Base-by-base conservation (phyloP, 2,329 filamentous ascomycete genomes). In the Neofusicoccum kwambonambiense region DNA sequence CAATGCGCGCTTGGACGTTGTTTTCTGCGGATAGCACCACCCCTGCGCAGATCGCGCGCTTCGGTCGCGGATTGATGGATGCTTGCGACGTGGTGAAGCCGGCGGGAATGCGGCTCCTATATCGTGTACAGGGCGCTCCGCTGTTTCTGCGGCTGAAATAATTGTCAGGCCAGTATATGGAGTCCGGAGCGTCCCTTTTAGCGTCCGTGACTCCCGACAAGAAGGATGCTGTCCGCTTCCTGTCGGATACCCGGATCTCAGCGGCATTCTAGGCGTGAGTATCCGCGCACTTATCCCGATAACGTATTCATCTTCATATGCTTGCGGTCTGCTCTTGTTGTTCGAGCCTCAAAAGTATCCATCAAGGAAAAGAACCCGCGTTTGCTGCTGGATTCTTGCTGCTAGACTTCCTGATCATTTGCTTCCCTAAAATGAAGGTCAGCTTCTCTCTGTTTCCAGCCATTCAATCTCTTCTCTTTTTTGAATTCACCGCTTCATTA, bases 1-100 rank as follows among this genome's bases (percentile, higher is more conserved):
- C 12, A 15, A 11, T 44, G 11, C 39, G 19, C 41, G 54, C 41
- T 35, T 13, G 39, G 39, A 15, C 52, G n/a, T 35, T 22, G 54
- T 58, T 19, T 31, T 5, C 27, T 31, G 27, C 27, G 27, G 22
- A 47, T 37, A 47, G 41, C 27, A 37, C 27, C 56, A 39, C 56
- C 56, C 50, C 50, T 22, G 56, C 31, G 41, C 31, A 47, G 56
- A 60, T 47, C 56, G 41, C 42, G 56, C 56, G 56, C 56, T 60
- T 60, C 56, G 56, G 56, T 60, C 56, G 56, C 56, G 17, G 27
- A 37, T 60, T 60, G 56, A 60, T 47, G 39, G 54, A 13, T 45
- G 54, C 54, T 19, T 31, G 42, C 56, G 42, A 47, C 56, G 13
- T 13, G 41, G 41, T 34, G 41, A 60, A 57, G 27, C 12, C 31